Conservation (phyloP, 768 basidiomycete genomes). For the Termitomyces sp. region DNA sequence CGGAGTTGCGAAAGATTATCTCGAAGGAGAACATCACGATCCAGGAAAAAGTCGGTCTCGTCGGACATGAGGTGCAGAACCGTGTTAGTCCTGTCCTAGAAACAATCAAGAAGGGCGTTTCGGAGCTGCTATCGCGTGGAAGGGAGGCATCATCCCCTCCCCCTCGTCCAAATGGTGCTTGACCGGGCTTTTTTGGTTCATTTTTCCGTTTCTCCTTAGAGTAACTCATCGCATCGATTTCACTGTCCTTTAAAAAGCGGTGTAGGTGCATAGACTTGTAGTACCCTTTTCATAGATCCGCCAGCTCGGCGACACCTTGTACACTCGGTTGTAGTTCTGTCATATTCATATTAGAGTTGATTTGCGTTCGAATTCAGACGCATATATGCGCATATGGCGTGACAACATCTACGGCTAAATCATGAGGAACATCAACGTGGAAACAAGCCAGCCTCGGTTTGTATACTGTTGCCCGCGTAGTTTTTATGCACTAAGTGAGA, state of each 20-base stretch:
- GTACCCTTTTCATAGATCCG: neutral
- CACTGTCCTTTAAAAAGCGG: neutral
- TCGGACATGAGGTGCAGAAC: slow-evolving; percentile 54
- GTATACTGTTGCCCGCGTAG: no score
- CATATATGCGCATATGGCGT: neutral
- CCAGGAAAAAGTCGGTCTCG: slow-evolving; percentile 55
- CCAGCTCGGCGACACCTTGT: neutral
- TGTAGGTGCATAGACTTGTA: slow-evolving; percentile 1
- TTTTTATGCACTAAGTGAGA: neutral
- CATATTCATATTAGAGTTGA: neutral
- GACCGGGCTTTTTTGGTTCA: neutral
- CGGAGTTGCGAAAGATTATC: slow-evolving; percentile 51
- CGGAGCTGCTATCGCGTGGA: slow-evolving; percentile 30
- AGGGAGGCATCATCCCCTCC: slow-evolving; percentile 10
- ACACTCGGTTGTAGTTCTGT: neutral
- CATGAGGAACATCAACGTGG: no score
- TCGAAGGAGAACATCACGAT: slow-evolving; percentile 49
- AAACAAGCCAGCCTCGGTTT: neutral
- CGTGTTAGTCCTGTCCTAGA: slow-evolving; percentile 61
- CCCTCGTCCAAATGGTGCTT: slow-evolving; percentile 2
- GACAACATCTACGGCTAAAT: no score
- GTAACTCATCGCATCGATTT: neutral
- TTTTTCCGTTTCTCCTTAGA: neutral
- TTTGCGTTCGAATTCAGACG: neutral
- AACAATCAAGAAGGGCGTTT: slow-evolving; percentile 35